phyloP scores from a whole-genome alignment of 176 grass and related monocot species.

The Musa itinerans region DNA sequence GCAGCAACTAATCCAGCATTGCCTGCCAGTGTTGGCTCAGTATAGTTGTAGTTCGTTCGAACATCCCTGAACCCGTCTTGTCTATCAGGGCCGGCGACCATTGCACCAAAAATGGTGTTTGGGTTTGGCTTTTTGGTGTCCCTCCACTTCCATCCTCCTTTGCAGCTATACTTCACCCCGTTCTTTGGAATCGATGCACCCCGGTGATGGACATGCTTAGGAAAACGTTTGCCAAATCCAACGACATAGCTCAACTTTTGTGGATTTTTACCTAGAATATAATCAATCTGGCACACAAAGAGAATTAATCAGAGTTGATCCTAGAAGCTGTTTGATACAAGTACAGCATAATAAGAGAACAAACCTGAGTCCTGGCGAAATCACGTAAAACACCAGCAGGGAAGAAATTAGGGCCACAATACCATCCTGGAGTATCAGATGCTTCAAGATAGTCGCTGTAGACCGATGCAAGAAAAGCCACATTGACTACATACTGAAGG shows the following conservation, averaged over 20 bases:
- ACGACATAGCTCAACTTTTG: conserved; percentile 12
- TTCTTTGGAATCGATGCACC: conserved; percentile 11
- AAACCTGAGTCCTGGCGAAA: conserved; percentile 5
- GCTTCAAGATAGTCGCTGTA: conserved; percentile 14
- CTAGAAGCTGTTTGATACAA: no score
- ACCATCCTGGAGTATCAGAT: conserved; percentile 15
- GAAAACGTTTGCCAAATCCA: conserved; percentile 2
- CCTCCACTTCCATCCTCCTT: conserved; percentile 20
- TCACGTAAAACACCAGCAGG: not conserved
- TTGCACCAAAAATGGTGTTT: not conserved
- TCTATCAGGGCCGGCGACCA: conserved; percentile 14
- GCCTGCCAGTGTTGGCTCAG: conserved; percentile 10
- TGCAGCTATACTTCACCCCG: conserved; percentile 6
- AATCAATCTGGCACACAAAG: conserved; percentile 1
- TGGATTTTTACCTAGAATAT: conserved; percentile 9
- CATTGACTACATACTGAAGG: conserved; percentile 15
- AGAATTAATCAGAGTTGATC: not conserved
- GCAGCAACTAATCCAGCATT: conserved; percentile 13
- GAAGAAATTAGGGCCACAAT: conserved; percentile 14
- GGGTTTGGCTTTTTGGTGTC: conserved; percentile 16
- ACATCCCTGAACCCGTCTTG: conserved; percentile 4
- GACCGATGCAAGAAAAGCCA: conserved; percentile 6
- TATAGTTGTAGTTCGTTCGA: conserved; percentile 9
- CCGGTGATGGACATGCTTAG: conserved; percentile 10
- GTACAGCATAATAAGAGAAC: not conserved